Conservation (phyloP, 257 asterid genomes). For the Solanum pennellii region DNA sequence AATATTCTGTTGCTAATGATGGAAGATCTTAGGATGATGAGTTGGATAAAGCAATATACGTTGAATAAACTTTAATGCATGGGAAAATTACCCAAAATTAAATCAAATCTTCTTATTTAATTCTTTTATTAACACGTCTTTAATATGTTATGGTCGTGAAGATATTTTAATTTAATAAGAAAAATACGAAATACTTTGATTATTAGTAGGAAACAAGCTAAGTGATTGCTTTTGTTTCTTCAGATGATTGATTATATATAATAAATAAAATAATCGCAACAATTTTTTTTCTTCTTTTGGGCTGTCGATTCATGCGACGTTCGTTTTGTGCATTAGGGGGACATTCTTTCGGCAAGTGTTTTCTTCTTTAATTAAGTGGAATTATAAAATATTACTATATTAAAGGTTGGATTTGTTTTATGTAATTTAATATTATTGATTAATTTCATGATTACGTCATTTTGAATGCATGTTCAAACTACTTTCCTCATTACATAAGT, state of each 20-base stretch:
- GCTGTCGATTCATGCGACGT: slow-evolving; percentile 14
- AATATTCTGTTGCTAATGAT: not conserved
- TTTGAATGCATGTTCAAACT: slow-evolving; percentile 11
- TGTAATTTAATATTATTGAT: not conserved
- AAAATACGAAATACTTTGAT: not conserved
- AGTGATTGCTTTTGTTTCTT: slow-evolving; percentile 6
- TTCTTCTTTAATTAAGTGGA: not conserved
- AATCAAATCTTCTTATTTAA: not conserved
- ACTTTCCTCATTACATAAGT: not conserved
- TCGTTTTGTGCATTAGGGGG: not conserved
- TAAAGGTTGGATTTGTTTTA: not conserved
- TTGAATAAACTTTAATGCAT: not conserved
- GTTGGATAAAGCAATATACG: not conserved
- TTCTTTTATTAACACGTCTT: not conserved
- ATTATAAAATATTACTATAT: not conserved
- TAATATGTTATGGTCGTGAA: not conserved
- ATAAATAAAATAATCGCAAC: not conserved
- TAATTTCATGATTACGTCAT: not conserved
- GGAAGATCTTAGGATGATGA: not conserved
- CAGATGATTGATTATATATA: too few relatives aligned
- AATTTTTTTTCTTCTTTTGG: not conserved
- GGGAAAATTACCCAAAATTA: not conserved
- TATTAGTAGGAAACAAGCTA: slow-evolving; percentile 1
- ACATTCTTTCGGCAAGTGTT: slow-evolving; percentile 20
- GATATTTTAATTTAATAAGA: not conserved